Evolutionary conservation across 176 grass and related monocot species (phyloP), one percentile per base, ranked within the genome.

Genomic region (Ampelocalamus luodianensis): DNA sequence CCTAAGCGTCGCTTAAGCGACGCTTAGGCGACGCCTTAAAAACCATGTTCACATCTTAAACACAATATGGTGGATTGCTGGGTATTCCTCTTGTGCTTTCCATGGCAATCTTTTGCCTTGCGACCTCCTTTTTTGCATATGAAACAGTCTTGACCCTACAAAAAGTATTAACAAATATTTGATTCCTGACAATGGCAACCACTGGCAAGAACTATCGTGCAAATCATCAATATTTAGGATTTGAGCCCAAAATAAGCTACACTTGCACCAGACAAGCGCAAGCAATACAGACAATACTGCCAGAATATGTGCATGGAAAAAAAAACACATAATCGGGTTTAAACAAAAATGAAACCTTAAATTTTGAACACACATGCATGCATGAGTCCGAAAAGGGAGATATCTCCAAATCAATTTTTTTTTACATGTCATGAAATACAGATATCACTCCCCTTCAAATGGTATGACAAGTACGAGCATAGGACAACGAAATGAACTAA

Each of bases 81-180:
- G 65, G 72, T 49, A 81, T 83, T 87, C 66, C 63, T 92, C 84
- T 89, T 96, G 75, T 96, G 68, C 81, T 99, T 99, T 64, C 94
- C 97, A 73, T 93, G 93, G 66, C 97, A 99, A 50, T 94, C 84
- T 77, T 92, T 99, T 3, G 97, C 91, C 71, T 86, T 87, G 80
- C 96, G 97, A 37, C 97, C 93, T 81, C 64, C 94, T 89, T 91
- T 92, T 86, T 96, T 99, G 69, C 97, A 99, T 71, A 92, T 72
- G 65, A 94, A 95, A 85, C 93, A 99, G 32, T 90, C 91, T 92
- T 98, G 95, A 58, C 86, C 92, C 93, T 99, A 61, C 38, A 48
- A 81, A 87, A 89, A 80, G 75, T 61, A 69, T 68, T 75, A 59
- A 75, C 1, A 5, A 32, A 62, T 72, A 70, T 18, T 49, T 87